Conservation (phyloP, 208 protist species). For the Leishmania major region DNA sequence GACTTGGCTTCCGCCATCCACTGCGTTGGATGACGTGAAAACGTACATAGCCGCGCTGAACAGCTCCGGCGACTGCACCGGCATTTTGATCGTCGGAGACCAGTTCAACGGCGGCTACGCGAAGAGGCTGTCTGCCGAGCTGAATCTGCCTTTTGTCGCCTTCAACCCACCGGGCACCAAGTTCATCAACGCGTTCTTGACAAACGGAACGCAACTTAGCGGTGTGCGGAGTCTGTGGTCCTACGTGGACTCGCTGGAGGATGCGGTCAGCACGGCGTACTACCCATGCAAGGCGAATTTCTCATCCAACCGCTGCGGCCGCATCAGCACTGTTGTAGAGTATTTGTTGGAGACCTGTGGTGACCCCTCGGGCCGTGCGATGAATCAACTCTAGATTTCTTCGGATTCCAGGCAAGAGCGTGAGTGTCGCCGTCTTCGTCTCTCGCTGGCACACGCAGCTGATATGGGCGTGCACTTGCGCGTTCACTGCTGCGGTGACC, state of each 20-base stretch:
- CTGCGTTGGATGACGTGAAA: conserved; percentile 54
- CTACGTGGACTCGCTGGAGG: conserved; percentile 83
- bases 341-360: conserved; percentile 61
- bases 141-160: conserved; percentile 63
- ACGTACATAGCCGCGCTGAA: conserved; percentile 52
- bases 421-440: neutral
- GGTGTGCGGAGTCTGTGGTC: conserved; percentile 66
- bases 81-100: conserved; percentile 81
- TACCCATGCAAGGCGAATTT: conserved; percentile 52
- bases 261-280: conserved; percentile 56
- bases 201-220: conserved; percentile 60
- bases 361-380: conserved; percentile 35
- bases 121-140: conserved; percentile 61
- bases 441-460: neutral
- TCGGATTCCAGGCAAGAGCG: neutral
- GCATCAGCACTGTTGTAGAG: conserved; percentile 68
- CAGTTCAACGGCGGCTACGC: conserved; percentile 91
- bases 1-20: conserved; percentile 62
- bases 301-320: conserved; percentile 61
- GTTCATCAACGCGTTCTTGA: conserved; percentile 37
- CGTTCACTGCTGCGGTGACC: neutral
- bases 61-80: conserved; percentile 10
- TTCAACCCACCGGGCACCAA: conserved; percentile 84
- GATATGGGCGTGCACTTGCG: neutral
- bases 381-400: conserved; percentile 19